Evolutionary conservation across 73 alveolate species (phyloP).

Genomic region (Paramecium tetraurelia): DNA sequence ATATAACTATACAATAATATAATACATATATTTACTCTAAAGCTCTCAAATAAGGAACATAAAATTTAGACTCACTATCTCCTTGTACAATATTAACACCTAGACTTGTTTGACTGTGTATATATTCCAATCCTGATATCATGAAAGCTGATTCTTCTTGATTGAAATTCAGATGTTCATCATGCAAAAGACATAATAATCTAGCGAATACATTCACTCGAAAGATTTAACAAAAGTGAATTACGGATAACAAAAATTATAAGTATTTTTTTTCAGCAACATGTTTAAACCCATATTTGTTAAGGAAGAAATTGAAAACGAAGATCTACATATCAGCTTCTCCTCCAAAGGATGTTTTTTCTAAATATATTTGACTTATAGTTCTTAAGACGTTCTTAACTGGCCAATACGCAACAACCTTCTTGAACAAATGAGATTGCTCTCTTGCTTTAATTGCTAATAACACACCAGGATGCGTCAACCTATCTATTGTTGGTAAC

Average conservation of each 20-base stretch:
- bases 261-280: constrained; percentile 62
- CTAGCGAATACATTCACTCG: constrained; percentile 60
- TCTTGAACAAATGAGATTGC: constrained; percentile 23
- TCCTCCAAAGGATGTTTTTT: background rate
- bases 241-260: constrained; percentile 50
- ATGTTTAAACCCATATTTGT: constrained; percentile 55
- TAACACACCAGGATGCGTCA: constrained; percentile 42
- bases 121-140: constrained; percentile 46
- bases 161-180: constrained; percentile 40
- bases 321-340: constrained; percentile 33
- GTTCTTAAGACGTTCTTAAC: constrained; percentile 37
- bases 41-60: constrained; percentile 60
- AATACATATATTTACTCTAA: background rate
- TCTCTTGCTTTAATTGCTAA: constrained; percentile 31
- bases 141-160: constrained; percentile 48
- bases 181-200: background rate
- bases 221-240: constrained; percentile 37
- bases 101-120: background rate
- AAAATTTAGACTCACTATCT: constrained; percentile 6
- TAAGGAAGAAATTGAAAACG: constrained; percentile 43
- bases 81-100: constrained; percentile 51
- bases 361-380: background rate
- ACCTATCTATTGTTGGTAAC: background rate
- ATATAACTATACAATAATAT: background rate
- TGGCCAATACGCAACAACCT: constrained; percentile 49